Evolutionary conservation across 805 yeast species (phyloP).

Genomic region (Blastobotrys muscicola): DNA sequence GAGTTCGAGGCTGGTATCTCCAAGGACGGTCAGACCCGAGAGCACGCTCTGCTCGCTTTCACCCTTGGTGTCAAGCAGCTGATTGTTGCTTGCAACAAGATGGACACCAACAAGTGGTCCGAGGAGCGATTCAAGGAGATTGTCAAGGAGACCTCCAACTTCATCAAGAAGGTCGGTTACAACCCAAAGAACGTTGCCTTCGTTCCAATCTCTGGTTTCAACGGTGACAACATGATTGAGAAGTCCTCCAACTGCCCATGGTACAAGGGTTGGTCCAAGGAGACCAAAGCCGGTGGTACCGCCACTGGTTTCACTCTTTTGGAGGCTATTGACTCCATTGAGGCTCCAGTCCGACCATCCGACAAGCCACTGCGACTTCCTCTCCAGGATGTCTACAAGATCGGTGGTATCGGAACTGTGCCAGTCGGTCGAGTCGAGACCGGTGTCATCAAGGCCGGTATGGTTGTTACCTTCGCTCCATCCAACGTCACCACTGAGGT

Average conservation of each 20-base stretch:
- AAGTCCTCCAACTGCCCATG: conserved; percentile 73
- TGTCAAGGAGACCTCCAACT: conserved; percentile 64
- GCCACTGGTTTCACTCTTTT: conserved; percentile 72
- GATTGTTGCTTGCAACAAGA: conserved; percentile 88
- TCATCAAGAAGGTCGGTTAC: conserved; percentile 81
- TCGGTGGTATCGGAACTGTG: conserved; percentile 87
- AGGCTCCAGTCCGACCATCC: conserved; percentile 72
- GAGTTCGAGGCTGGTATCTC: conserved; percentile 95
- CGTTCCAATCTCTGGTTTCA: conserved; percentile 89
- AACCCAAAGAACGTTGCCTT: conserved; percentile 73
- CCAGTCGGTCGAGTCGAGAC: conserved; percentile 93
- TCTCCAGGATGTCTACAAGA: conserved; percentile 87
- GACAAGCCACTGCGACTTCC: conserved; percentile 86
- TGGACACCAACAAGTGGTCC: conserved; percentile 88
- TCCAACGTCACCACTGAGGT: conserved; percentile 85
- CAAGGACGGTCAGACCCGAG: conserved; percentile 87
- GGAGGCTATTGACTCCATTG: conserved; percentile 78
- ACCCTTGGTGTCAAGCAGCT: conserved; percentile 82
- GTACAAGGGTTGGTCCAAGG: conserved; percentile 82
- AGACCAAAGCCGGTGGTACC: conserved; percentile 60
- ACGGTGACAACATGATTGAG: conserved; percentile 91
- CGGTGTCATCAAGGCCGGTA: conserved; percentile 86
- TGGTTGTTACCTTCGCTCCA: conserved; percentile 84
- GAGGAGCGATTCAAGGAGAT: conserved; percentile 74
- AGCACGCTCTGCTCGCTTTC: conserved; percentile 79